Base-by-base conservation (phyloP, 768 basidiomycete genomes). In the Cystobasidium tubakii region DNA sequence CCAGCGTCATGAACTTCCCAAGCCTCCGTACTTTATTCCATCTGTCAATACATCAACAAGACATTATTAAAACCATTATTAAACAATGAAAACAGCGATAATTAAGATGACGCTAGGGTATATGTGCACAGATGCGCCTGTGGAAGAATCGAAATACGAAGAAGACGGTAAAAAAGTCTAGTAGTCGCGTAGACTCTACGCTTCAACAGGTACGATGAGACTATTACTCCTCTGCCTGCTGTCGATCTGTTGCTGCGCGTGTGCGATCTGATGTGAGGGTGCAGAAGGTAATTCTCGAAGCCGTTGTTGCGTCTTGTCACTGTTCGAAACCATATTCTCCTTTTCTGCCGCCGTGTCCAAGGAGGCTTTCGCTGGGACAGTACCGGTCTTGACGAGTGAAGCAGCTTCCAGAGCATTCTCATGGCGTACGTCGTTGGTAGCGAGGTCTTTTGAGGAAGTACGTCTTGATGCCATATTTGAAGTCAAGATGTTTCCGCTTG, bases 361-460 rank as follows among this genome's bases (percentile, higher is more conserved):
- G 7, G 39, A 39, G 39, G 39, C 7, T 34, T 63, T 36, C 36
- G n/a, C 27, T 46, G 23, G 4, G 9, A 50, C 21, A 43, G 31
- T 65, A 36, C 3, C 63, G 9, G 39, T 6, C 36, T 65, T 65
- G 39, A 65, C 44, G 9, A 65, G 25, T 29, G 63, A 65, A 65
- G 63, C 63, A 36, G 63, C 63, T 65, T 65, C 63, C 21, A 42
- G 29, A 4, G 63, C 63, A 42, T 65, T 65, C 13, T 42, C 57
- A 15, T 62, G 60, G 6, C 63, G 39, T 4, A 3, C n/a, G 15
- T 25, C 23, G 7, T 12, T 65, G 6, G 57, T 12, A 21, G 12
- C 27, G 10, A 34, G 25, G 13, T 60, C 13, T 29, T 60, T 60
- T 29, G 57, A 60, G 13, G 33, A 29, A 12, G 57, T 29, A 29